A percentile compares a stretch with the other conserved stretches of the same genome.
Evolutionary conservation across 345 rosid species (phyloP).

Genomic region (Nephelium lappaceum): DNA sequence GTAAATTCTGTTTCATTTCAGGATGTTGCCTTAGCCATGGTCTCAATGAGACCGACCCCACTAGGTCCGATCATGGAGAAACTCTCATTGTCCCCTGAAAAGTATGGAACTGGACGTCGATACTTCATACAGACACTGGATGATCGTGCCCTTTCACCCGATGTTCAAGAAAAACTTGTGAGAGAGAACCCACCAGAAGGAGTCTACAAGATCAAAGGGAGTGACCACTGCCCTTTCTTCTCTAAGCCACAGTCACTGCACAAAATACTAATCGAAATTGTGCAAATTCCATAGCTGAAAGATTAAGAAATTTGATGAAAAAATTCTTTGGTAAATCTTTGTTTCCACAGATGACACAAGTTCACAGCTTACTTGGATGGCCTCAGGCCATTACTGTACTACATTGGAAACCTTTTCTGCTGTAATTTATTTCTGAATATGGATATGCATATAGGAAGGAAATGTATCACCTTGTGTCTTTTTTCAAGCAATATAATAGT

Average conservation of each 20-base stretch:
- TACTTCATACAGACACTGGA: slow-evolving; percentile 88
- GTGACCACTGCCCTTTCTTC: slow-evolving; percentile 97
- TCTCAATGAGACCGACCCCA: slow-evolving; percentile 83
- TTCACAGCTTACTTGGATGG: not conserved
- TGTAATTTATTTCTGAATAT: not conserved
- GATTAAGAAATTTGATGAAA: not conserved
- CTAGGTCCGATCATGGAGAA: slow-evolving; percentile 94
- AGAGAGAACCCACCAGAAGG: slow-evolving; percentile 91
- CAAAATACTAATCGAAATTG: slow-evolving; percentile 81
- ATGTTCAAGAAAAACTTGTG: slow-evolving; percentile 87
- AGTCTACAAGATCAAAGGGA: slow-evolving; percentile 94
- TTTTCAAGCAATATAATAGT: not conserved
- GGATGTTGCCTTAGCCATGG: slow-evolving; percentile 98
- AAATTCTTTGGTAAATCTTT: not conserved
- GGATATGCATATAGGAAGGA: slow-evolving; percentile 8
- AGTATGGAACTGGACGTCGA: slow-evolving; percentile 69
- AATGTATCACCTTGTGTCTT: not conserved
- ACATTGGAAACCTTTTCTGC: not conserved
- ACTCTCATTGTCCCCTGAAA: slow-evolving; percentile 61
- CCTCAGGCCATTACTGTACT: not conserved
- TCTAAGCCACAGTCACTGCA: slow-evolving; percentile 96
- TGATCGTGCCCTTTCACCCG: slow-evolving; percentile 89
- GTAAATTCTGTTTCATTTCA: slow-evolving; percentile 31
- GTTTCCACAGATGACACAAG: not conserved
- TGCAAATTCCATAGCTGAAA: slow-evolving; percentile 60